Evolutionary conservation across 768 basidiomycete species (phyloP), one percentile per base, ranked within the genome.

Genomic region (Pulveroboletus sp.): DNA sequence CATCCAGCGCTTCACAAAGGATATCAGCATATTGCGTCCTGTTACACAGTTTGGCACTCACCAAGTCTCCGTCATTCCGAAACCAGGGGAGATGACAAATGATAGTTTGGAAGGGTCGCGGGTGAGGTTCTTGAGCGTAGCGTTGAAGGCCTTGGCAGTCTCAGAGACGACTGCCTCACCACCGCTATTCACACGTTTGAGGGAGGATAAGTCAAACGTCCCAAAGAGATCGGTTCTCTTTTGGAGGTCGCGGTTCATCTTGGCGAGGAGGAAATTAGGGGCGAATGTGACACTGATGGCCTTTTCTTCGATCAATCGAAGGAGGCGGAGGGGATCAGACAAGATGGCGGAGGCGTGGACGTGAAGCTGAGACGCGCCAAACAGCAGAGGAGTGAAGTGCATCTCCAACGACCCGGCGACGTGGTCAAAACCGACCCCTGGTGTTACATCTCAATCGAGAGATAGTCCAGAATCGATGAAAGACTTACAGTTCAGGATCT

Each of bases 361-460:
- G 35, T 53, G 48, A 23, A 60, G 47, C n/a, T 56, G 57, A 9
- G 51, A 51, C 4, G 55, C 51, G 5, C 67, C 68, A 35, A 63
- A 63, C 12, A 63, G 53, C 36, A 62, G 47, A 24, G 71, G 63
- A 6, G 71, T 58, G 5, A 74, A 57, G 47, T 72, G 70, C 37
- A 71, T 58, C 49, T 74, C 73, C 1, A 70, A 54, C 8, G 71
- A 64, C 26, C 67, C 68, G 4, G 72, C 73, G 43, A 73, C 72
- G 40, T 74, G 73, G 46, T 74, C 72, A 37, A 74, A 73, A 11
- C 68, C 68, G 34, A 73, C 71, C 72, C 59, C 59, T 61, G 32
- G 24, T 23, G 10, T 36, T 5, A 23, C 42, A 29, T 2, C 16
- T 50, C 12, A 43, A 17, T 20, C 5, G 16, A 27, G 1, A 13